phyloP scores from a whole-genome alignment of 176 grass and related monocot genomes.

The Oryza australiensis region DNA sequence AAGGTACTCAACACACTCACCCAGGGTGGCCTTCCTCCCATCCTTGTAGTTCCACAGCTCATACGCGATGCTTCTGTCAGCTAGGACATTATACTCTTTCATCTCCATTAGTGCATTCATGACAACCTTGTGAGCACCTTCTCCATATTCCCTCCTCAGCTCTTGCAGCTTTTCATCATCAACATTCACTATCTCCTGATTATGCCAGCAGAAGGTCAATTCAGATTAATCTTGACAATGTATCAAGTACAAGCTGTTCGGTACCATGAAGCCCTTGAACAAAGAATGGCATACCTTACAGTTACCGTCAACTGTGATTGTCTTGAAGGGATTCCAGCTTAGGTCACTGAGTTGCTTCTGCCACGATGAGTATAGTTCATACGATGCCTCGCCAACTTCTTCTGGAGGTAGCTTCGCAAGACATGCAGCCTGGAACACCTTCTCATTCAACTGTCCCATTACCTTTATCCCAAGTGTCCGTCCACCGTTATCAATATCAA shows the following conservation, averaged over 20 bases:
- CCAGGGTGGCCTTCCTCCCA: constrained; percentile 32
- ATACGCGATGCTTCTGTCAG: neutral
- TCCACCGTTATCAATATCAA: constrained; percentile 4
- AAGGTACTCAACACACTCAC: constrained; percentile 20
- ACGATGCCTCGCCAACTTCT: neutral
- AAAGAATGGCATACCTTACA: neutral
- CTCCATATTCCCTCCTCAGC: constrained; percentile 35
- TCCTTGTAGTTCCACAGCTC: constrained; percentile 44
- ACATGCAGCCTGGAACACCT: constrained; percentile 36
- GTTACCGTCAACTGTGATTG: constrained; percentile 24
- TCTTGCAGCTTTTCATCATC: constrained; percentile 44
- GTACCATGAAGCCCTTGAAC: neutral
- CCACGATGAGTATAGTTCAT: constrained; percentile 35
- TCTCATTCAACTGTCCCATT: constrained; percentile 44
- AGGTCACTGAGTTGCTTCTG: constrained; percentile 33
- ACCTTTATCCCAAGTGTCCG: constrained; percentile 42
- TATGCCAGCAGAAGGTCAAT: neutral
- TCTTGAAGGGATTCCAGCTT: constrained; percentile 48
- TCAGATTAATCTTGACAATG: neutral
- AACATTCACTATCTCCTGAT: constrained; percentile 33
- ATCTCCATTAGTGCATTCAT: constrained; percentile 30
- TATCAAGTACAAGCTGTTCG: neutral
- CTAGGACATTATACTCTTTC: constrained; percentile 22
- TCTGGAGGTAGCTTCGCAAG: constrained; percentile 23
- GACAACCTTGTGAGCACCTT: constrained; percentile 14